These are phyloP conservation scores for Aschersonia sp. DNA, from an alignment of 2,329 filamentous ascomycete genomes.

Conservation along the genomic window DNA sequence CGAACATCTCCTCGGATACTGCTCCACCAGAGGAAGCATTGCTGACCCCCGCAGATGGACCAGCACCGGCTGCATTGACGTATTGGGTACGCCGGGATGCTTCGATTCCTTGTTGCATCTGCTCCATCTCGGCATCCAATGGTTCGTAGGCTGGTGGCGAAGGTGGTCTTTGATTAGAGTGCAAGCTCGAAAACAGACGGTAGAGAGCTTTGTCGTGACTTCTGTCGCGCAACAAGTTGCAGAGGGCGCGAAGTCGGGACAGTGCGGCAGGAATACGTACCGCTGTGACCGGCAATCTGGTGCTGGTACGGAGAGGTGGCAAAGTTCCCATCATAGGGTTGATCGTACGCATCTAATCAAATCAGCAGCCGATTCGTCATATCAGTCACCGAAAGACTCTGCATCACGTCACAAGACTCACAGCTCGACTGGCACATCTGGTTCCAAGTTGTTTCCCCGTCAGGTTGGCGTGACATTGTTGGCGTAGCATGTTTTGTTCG, in stretches of 20 bases:
- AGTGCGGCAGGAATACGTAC: not conserved
- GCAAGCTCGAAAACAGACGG: not conserved
- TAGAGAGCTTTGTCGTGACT: not conserved
- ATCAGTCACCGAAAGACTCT: not conserved
- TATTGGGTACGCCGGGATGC: constrained; percentile 1
- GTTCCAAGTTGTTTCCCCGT: not conserved
- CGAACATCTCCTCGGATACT: constrained; percentile 4
- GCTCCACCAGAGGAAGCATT: not conserved
- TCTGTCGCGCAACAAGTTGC: not conserved
- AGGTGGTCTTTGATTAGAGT: not conserved
- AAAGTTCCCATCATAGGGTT: not conserved
- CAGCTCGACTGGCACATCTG: not conserved
- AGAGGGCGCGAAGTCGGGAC: not conserved
- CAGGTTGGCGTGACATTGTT: not conserved
- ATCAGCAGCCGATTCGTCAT: not conserved
- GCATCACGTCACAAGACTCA: not conserved
- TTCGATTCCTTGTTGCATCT: not conserved
- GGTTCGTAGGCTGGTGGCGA: not conserved
- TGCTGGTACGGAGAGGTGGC: not conserved
- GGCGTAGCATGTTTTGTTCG: not conserved
- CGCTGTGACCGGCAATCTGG: not conserved
- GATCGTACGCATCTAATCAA: not conserved
- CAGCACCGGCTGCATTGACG: not conserved
- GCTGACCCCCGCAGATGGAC: not conserved
- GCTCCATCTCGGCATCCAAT: not conserved